Evolutionary conservation across 139 green algal species (phyloP).

Genomic region (Coelastrella sp.): DNA sequence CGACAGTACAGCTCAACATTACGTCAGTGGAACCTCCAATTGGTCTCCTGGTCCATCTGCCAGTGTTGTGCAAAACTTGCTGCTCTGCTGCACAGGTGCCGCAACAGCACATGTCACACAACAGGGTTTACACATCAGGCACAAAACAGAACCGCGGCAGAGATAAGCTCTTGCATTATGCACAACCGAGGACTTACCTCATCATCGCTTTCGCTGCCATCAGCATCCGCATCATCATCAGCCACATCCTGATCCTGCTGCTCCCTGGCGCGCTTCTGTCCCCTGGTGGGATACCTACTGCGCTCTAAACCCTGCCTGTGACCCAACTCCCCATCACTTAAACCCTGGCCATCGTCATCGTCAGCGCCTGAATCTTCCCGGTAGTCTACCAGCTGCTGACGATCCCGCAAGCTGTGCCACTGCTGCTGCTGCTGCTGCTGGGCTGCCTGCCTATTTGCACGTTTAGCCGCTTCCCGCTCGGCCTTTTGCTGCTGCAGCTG

Average conservation of each 20-base stretch:
- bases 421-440: constrained; percentile 3
- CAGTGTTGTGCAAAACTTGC: too few species aligned
- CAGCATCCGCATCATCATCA: constrained; percentile 48
- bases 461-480: background rate
- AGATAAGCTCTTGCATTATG: too few species aligned
- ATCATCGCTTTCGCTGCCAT: constrained; percentile 9
- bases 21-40: too few species aligned
- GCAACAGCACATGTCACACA: too few species aligned
- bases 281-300: background rate
- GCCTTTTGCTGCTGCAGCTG: constrained; percentile 19
- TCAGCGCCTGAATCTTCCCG: background rate
- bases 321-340: background rate
- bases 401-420: background rate
- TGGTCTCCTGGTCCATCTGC: too few species aligned
- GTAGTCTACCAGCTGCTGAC: background rate
- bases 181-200: background rate
- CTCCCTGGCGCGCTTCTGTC: background rate
- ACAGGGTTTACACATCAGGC: too few species aligned
- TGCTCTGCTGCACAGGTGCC: too few species aligned
- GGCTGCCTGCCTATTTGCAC: background rate
- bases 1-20: too few species aligned
- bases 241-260: constrained; percentile 29
- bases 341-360: constrained; percentile 11
- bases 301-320: too few species aligned
- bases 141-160: too few species aligned